phyloP scores from a whole-genome alignment of 2,329 filamentous ascomycete genomes.

The Fusarium cicatricum region DNA sequence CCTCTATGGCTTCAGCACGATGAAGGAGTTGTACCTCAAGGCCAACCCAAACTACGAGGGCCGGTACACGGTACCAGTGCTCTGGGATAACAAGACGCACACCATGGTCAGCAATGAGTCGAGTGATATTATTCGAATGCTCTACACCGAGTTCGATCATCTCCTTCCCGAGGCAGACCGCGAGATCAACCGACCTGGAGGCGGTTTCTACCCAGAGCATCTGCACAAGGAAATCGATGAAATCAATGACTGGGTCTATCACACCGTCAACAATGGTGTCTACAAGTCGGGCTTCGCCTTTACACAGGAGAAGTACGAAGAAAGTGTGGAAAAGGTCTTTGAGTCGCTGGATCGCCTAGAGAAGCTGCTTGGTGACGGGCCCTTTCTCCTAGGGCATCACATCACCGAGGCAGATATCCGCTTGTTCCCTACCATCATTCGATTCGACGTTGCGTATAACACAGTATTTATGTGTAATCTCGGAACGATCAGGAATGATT shows the following conservation, averaged over 20 bases:
- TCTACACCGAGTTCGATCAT: conserved; percentile 77
- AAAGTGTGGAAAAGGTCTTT: conserved; percentile 68
- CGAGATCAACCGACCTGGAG: conserved; percentile 57
- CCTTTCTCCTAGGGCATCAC: conserved; percentile 68
- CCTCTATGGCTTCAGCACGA: conserved; percentile 70
- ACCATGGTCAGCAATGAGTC: conserved; percentile 86
- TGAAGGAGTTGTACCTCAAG: conserved; percentile 76
- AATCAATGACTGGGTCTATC: conserved; percentile 74
- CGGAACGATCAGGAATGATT: conserved; percentile 69
- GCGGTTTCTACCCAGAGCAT: conserved; percentile 65
- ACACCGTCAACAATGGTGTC: conserved; percentile 58
- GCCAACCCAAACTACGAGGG: conserved; percentile 72
- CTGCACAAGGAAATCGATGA: conserved; percentile 67
- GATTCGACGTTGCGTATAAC: conserved; percentile 75
- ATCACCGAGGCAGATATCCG: conserved; percentile 76
- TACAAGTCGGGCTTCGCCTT: conserved; percentile 70
- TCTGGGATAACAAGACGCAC: conserved; percentile 74
- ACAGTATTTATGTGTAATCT: conserved; percentile 72
- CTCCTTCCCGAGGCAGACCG: conserved; percentile 61
- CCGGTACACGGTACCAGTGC: conserved; percentile 76
- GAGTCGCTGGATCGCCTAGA: conserved; percentile 71
- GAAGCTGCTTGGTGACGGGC: conserved; percentile 57
- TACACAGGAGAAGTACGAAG: conserved; percentile 71
- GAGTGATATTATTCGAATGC: conserved; percentile 84
- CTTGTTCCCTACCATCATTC: conserved; percentile 70